Conservation (phyloP, 768 basidiomycete genomes). For the Podaxis mareebaensis region DNA sequence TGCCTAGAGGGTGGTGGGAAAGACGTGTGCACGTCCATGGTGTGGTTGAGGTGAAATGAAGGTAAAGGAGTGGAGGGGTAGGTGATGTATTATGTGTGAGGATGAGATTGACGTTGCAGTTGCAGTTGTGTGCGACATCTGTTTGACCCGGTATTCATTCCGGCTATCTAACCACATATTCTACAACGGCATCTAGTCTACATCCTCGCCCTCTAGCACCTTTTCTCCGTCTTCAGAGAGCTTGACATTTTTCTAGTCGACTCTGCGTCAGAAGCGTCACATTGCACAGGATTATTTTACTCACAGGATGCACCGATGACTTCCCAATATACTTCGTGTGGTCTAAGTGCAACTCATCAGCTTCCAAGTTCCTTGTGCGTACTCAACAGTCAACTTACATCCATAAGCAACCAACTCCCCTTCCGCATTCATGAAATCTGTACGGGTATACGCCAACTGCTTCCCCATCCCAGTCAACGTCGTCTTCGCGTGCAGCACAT, state of each 20-base stretch:
- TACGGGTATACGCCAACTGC: constrained; percentile 77
- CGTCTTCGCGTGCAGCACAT: constrained; percentile 64
- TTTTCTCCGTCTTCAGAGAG: constrained; percentile 78
- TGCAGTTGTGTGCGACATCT: neutral
- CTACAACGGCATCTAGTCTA: constrained; percentile 28
- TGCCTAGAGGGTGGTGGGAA: constrained; percentile 32
- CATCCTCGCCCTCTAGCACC: constrained; percentile 64
- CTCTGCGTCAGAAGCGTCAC: neutral
- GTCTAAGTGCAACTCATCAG: constrained; percentile 39
- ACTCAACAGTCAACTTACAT: constrained; percentile 45
- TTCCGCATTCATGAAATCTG: constrained; percentile 66
- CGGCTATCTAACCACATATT: constrained; percentile 1
- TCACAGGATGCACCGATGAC: constrained; percentile 48
- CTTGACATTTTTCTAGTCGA: constrained; percentile 65
- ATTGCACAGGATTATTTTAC: constrained; percentile 12
- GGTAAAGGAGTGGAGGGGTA: neutral
- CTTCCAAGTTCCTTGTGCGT: constrained; percentile 1
- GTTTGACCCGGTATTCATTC: constrained; percentile 1
- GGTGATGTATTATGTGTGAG: neutral
- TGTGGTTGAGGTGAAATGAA: constrained; percentile 11
- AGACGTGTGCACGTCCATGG: constrained; percentile 42
- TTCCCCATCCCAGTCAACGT: constrained; percentile 73
- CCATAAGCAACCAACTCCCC: constrained; percentile 82
- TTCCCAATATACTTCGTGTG: constrained; percentile 87
- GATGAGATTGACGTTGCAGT: neutral